Conservation (phyloP, 2,329 filamentous ascomycete genomes). For the Amauroascus niger region DNA sequence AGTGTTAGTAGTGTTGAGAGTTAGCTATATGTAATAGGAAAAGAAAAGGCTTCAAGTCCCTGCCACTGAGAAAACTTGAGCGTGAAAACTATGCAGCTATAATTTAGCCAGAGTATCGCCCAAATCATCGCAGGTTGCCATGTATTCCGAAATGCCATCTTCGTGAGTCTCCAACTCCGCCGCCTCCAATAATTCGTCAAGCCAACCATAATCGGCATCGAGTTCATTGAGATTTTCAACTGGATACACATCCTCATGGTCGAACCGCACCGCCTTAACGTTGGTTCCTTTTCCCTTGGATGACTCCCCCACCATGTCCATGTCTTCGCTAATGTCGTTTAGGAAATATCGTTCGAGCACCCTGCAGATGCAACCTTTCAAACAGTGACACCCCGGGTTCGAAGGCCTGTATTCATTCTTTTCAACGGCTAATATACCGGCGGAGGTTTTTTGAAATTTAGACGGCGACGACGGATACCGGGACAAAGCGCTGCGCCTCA, state of each 20-base stretch:
- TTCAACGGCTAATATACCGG: background rate
- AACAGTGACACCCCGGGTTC: background rate
- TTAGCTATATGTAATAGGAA: background rate
- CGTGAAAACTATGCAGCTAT: background rate
- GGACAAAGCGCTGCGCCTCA: background rate
- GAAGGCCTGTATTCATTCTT: background rate
- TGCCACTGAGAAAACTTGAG: background rate
- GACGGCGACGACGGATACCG: background rate
- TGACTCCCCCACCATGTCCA: background rate
- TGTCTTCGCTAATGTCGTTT: background rate
- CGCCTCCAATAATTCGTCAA: background rate
- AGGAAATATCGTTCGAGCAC: slow-evolving; percentile 1
- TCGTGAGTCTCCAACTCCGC: background rate
- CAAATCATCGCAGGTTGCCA: background rate
- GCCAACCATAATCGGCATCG: background rate
- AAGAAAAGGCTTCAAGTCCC: background rate
- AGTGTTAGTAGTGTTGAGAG: background rate
- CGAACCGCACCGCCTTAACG: background rate
- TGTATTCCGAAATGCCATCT: background rate
- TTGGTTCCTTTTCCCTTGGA: background rate
- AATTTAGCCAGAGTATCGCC: background rate
- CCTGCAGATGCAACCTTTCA: background rate
- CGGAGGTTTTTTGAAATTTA: background rate
- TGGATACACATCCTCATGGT: background rate
- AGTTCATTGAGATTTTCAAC: background rate